Evolutionary conservation across 805 yeast species (phyloP), one percentile per base, ranked within the genome.

Genomic region (Wickerhamiella qilinensis): DNA sequence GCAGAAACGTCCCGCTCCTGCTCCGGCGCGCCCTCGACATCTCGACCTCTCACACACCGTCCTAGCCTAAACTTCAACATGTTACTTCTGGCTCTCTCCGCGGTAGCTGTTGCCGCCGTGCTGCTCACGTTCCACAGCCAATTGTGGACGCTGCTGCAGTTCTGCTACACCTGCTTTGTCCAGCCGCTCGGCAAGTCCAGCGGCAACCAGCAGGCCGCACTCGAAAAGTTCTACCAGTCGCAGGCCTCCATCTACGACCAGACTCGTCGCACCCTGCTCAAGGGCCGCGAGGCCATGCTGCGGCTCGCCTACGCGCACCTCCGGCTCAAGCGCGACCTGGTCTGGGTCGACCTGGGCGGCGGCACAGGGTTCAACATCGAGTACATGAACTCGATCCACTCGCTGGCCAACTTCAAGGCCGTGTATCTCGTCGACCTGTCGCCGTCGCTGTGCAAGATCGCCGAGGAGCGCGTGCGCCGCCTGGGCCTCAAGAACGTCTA

Each of bases 301-400:
- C 64, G 39, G 16, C 54, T 78, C 42, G 79, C 81, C 1, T 65
- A 63, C 22, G 55, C 76, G 20, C 85, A 79, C 54, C 57, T 77
- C 28, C 52, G 52, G 27, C 62, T 60, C 38, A 56, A 55, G 20
- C 39, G 43, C 11, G 46, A 48, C 34, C 45, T 52, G 17, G 51
- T 53, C 21, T 53, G 57, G 57, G 47, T 53, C 25, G 57, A 53
- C 33, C 69, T 82, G 51, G 93, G 93, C 37, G 93, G 93, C 24
- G 93, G 93, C 19, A 81, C 93, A 4, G 93, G 93, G 35, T 66
- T 74, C 57, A 81, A 81, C 58, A 76, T 81, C 49, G 91, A 81
- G 57, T 66, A 68, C 49, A 81, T 81, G 93, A 63, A 77, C 53
- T 53, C 62, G 32, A 59, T 73, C 34, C 58, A 69, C 36, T 65